Evolutionary conservation across 2,329 filamentous ascomycete species (phyloP).

Genomic region (Apiospora sp.): DNA sequence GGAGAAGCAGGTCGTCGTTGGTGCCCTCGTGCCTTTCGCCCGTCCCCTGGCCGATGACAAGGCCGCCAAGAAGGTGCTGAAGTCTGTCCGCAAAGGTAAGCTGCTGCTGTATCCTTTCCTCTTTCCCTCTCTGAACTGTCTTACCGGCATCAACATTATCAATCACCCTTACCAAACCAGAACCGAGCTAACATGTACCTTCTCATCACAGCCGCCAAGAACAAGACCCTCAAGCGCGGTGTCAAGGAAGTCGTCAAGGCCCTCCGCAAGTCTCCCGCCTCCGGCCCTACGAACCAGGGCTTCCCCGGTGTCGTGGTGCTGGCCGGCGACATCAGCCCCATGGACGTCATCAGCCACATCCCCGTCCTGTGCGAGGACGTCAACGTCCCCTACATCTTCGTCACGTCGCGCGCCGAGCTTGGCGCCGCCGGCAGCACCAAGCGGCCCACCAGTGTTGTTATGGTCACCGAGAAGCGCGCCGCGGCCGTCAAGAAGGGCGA

Average conservation of each 20-base stretch:
- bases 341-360: constrained; percentile 98
- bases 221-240: constrained; percentile 94
- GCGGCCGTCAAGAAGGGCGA: constrained; percentile 46
- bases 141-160: background rate
- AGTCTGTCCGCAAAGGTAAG: constrained; percentile 65
- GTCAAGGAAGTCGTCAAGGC: constrained; percentile 99
- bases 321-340: constrained; percentile 95
- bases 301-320: constrained; percentile 85
- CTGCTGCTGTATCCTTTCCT: constrained; percentile 34
- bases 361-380: constrained; percentile 98
- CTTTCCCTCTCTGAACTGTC: constrained; percentile 23
- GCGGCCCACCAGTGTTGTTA: constrained; percentile 94
- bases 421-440: constrained; percentile 94
- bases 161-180: constrained; percentile 31
- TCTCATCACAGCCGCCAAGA: constrained; percentile 79
- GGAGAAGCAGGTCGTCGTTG: constrained; percentile 56
- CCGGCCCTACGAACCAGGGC: constrained; percentile 68
- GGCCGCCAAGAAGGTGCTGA: constrained; percentile 68
- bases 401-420: constrained; percentile 89
- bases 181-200: constrained; percentile 32
- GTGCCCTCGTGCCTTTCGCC: constrained; percentile 83
- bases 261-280: constrained; percentile 86
- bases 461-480: constrained; percentile 71
- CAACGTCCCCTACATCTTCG: constrained; percentile 95
- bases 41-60: constrained; percentile 83